phyloP scores from a whole-genome alignment of 164 flowering plant species.

The Protea cynaroides region DNA sequence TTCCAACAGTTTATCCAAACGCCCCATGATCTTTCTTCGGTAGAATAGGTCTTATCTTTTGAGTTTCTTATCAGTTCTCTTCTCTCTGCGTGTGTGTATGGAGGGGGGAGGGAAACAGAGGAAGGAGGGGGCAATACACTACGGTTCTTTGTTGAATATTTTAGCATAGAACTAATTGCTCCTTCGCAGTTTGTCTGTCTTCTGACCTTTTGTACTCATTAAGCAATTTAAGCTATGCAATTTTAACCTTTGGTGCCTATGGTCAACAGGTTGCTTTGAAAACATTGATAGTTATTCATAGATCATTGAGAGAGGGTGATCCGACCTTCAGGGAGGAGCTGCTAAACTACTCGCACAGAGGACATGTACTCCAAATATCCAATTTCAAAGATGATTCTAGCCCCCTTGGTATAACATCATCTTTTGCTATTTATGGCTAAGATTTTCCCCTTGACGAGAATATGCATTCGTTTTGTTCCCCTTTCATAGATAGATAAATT shows the following conservation, averaged over 20 bases:
- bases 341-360: conserved; percentile 56
- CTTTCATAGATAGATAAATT: conserved; percentile 6
- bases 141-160: too few relatives aligned
- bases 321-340: conserved; percentile 96
- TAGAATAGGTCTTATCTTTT: too few relatives aligned
- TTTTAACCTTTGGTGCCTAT: not conserved
- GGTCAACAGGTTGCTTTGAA: conserved; percentile 80
- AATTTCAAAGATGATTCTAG: conserved; percentile 97
- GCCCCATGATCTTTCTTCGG: too few relatives aligned
- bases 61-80: too few relatives aligned
- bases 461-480: not conserved
- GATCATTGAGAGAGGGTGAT: conserved; percentile 93
- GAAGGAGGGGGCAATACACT: too few relatives aligned
- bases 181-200: too few relatives aligned
- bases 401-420: conserved; percentile 55
- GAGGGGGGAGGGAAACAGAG: too few relatives aligned
- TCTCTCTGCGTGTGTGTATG: too few relatives aligned
- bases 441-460: not conserved
- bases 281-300: conserved; percentile 85
- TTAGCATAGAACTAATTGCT: too few relatives aligned
- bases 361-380: conserved; percentile 71
- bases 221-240: not conserved
- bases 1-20: too few relatives aligned
- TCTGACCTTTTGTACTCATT: too few relatives aligned
- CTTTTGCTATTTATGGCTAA: not conserved